Evolutionary conservation across 164 flowering plant species (phyloP), one percentile per base, ranked within the genome.

Genomic region (Macadamia integrifolia): DNA sequence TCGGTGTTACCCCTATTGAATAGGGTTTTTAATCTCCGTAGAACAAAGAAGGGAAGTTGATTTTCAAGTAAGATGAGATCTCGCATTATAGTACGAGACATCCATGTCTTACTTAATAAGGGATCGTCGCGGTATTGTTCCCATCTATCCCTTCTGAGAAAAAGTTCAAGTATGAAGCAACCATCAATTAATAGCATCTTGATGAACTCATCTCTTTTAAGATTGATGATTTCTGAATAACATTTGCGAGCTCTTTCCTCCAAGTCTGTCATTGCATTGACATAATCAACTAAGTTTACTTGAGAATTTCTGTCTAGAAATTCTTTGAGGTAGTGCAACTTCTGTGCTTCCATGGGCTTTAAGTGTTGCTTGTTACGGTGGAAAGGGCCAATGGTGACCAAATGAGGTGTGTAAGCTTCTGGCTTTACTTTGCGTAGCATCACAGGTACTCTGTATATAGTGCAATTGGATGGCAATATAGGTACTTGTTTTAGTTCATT

Each of bases 181-280:
- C 89, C 85, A 65, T 87, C 88, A 7, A 87, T 75, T 23, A 85
- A 74, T 85, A 85, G 63, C 87, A 87, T 85, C 58, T 83, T 82
- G 9, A 80, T 76, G 23, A 87, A 84, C 18, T 82, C 81, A 42
- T 79, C 66, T 65, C 82, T 74, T 58, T 74, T 66, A 6, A 82
- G 72, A 18, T 28, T 4, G 10, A 82, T 66, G 0, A 68, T 32
- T 1, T 82, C 90, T 49, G 83, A 82, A 35, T 35, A 35, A 35
- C 40, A 35, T 35, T 35, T 35, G 40, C 5, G 5, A 35, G 40
- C 40, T 5, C 40, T 35, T 35, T 5, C 40, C 5, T 2, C 5
- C 40, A 35, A 35, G 5, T 35, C 40, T 2, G 40, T 35, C 5
- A 35, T 35, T 35, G 40, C 40, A 2, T 35, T 35, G 5, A 35